These are phyloP conservation scores for Xylaria sp. DNA, from an alignment of 2,329 filamentous ascomycete species.

Conservation along the genomic window DNA sequence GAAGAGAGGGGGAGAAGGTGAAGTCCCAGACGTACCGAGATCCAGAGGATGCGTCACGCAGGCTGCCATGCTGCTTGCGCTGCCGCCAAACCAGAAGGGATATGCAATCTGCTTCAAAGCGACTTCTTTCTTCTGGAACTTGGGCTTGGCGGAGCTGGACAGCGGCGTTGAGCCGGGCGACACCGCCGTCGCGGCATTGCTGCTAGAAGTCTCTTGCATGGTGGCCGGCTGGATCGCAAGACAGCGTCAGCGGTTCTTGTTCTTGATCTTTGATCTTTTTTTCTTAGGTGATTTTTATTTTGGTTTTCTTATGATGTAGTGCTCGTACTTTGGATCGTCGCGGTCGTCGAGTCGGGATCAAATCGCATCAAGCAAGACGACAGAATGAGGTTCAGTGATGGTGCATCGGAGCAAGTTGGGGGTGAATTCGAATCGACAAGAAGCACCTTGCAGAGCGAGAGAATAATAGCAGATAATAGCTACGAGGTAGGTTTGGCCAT, in stretches of 20 bases:
- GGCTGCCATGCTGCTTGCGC: slow-evolving; percentile 85
- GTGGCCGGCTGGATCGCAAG: slow-evolving; percentile 11
- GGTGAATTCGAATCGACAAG: slow-evolving; percentile 6
- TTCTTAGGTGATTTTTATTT: too few relatives aligned
- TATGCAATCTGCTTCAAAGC: slow-evolving; percentile 47
- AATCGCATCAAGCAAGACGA: neutral
- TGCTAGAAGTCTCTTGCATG: slow-evolving; percentile 21
- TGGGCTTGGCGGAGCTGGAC: slow-evolving; percentile 23
- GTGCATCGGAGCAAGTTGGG: neutral
- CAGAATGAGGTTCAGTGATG: slow-evolving; percentile 6
- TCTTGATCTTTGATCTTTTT: too few relatives aligned
- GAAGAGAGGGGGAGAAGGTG: neutral
- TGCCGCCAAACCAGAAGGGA: slow-evolving; percentile 95
- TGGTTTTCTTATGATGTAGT: neutral
- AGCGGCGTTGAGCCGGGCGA: slow-evolving; percentile 17
- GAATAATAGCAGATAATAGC: too few relatives aligned
- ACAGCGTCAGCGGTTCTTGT: neutral
- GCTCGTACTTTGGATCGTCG: neutral
- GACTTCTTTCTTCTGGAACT: slow-evolving; percentile 36
- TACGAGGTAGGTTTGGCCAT: slow-evolving; percentile 21
- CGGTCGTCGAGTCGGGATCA: neutral
- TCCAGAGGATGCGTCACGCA: slow-evolving; percentile 90
- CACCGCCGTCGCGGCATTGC: slow-evolving; percentile 22
- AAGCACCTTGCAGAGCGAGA: too few relatives aligned
- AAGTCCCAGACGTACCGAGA: slow-evolving; percentile 60